phyloP scores from a whole-genome alignment of 2,329 filamentous ascomycete genomes.

The Fusarium subtropicale region DNA sequence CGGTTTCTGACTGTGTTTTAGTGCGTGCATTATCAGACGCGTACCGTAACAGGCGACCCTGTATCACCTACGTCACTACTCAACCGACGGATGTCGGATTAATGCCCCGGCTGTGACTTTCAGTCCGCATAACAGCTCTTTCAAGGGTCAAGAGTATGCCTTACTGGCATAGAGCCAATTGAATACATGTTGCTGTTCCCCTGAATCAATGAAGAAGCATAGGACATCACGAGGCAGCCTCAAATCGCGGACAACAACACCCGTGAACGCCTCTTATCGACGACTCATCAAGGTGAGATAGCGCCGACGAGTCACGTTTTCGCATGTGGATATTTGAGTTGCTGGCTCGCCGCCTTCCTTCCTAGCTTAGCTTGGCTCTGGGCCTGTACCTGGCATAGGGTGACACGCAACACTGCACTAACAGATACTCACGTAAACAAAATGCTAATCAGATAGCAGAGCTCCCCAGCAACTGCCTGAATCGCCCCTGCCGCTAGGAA shows the following conservation, averaged over 20 bases:
- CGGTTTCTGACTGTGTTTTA: slow-evolving; percentile 33
- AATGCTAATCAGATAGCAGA: neutral
- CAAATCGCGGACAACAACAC: slow-evolving; percentile 9
- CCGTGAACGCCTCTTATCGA: slow-evolving; percentile 36
- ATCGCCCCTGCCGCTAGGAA: slow-evolving; percentile 41
- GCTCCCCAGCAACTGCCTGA: slow-evolving; percentile 36
- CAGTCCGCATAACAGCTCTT: neutral
- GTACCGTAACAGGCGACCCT: slow-evolving; percentile 16
- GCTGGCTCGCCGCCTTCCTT: slow-evolving; percentile 22
- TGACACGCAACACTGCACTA: slow-evolving; percentile 38
- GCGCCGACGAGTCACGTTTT: slow-evolving; percentile 43
- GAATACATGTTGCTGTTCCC: neutral
- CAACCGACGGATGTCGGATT: slow-evolving; percentile 8
- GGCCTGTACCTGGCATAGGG: slow-evolving; percentile 19
- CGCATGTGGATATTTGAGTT: slow-evolving; percentile 34
- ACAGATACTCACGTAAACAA: slow-evolving; percentile 5
- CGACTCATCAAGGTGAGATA: slow-evolving; percentile 45
- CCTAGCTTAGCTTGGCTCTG: slow-evolving; percentile 22
- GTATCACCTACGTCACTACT: slow-evolving; percentile 34
- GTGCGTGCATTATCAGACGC: slow-evolving; percentile 38
- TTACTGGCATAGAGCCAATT: neutral
- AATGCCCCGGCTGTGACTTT: neutral
- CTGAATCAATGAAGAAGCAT: neutral
- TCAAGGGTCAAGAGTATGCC: neutral
- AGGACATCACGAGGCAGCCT: slow-evolving; percentile 4